Base-by-base conservation (phyloP, 805 yeast species). In the Hanseniaspora taiwanica region DNA sequence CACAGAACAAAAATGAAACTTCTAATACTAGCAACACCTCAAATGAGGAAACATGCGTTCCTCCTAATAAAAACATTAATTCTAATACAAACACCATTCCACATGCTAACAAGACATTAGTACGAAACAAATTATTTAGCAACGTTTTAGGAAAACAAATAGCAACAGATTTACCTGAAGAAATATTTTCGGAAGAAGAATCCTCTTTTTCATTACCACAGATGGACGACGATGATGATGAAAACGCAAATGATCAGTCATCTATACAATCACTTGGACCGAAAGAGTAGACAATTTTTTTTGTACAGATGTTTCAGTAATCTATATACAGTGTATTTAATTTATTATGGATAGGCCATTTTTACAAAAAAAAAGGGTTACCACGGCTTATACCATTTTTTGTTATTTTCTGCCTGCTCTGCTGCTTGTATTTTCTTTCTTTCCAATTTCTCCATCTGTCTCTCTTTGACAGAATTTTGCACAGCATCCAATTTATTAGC, bases 401-500 rank as follows among this genome's bases (percentile, higher is more conserved):
- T 31, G 3, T 39, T 21, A n/a, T 21, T 19, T 14, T 12, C 21
- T 23, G 12, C 35, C 13, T 10, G n/a, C 34, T 2, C 38, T 27
- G 19, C 16, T 32, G 40, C 34, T 42, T 41, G 5, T n/a, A 19
- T 17, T 18, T 21, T 27, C 35, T 46, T 39, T 27, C 44, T 29
- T 40, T 46, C 44, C 40, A 51, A 17, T 40, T 49, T 24, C 46
- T 54, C 49, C 51, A 51, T 27, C 47, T 50, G 3, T 48, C 44
- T n/a, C 43, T 46, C 60, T 5, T 48, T 47, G 13, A 60, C 60
- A 19, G 62, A 62, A 1, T 62, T 65, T 43, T 71, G 40, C 25
- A 37, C 32, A 6, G 27, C 72, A 49, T 75, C 77, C 0, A 94
- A 94, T 51, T 71, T 59, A 43, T 74, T 76, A 37, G 87, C 79